phyloP scores from a whole-genome alignment of 2,329 filamentous ascomycete genomes.

The Calonectria honghensis region DNA sequence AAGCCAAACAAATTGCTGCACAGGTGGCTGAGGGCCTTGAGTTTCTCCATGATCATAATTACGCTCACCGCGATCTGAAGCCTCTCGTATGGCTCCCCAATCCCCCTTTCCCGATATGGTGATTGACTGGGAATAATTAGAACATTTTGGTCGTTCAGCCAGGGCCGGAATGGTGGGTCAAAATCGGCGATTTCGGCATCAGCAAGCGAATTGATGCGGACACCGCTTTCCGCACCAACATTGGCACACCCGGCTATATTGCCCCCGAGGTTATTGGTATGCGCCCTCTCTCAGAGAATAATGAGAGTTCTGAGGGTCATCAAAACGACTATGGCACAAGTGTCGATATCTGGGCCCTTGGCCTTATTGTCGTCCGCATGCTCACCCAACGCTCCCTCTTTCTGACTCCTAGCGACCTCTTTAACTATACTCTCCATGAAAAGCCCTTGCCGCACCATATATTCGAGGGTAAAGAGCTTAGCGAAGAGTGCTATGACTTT shows the following conservation, averaged over 20 bases:
- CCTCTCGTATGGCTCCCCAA: neutral
- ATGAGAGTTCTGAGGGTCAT: no score
- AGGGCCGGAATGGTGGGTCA: neutral
- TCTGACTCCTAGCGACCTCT: neutral
- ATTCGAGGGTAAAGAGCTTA: neutral
- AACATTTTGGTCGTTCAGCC: neutral
- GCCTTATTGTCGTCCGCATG: neutral
- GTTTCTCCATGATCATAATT: neutral
- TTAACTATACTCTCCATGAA: neutral
- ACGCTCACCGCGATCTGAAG: slow-evolving; percentile 1
- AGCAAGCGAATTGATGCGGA: neutral
- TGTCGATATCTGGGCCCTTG: slow-evolving; percentile 4
- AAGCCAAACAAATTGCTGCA: neutral
- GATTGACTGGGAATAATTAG: neutral
- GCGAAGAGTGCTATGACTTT: neutral
- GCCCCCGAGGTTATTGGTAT: neutral
- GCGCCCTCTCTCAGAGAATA: neutral
- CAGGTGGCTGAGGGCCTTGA: neutral
- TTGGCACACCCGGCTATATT: neutral
- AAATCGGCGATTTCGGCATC: slow-evolving; percentile 8
- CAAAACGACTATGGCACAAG: neutral
- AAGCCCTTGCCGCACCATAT: neutral
- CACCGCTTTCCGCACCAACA: neutral
- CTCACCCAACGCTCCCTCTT: neutral
- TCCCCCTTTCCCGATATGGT: neutral